phyloP scores from a whole-genome alignment of 1,139 yeast genomes.

The Pichia sp. region DNA sequence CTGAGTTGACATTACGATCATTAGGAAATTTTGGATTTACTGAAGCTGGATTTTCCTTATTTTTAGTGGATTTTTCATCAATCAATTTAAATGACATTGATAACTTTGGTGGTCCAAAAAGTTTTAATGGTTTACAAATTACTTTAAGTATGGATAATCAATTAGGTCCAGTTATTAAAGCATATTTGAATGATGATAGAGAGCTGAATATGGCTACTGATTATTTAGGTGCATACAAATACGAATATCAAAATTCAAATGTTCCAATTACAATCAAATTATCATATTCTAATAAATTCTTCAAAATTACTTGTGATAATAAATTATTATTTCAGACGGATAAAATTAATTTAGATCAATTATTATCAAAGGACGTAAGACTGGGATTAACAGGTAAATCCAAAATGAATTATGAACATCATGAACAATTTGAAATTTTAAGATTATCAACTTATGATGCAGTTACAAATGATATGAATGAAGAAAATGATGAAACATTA shows the following conservation, averaged over 20 bases:
- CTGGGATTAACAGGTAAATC: constrained; percentile 50
- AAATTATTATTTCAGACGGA: constrained; percentile 63
- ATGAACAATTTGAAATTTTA: constrained; percentile 56
- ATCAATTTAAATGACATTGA: constrained; percentile 11
- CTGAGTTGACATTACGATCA: constrained; percentile 57
- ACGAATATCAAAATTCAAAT: constrained; percentile 52
- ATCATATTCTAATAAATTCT: constrained; percentile 40
- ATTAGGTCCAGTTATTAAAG: constrained; percentile 45
- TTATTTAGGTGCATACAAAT: constrained; percentile 26
- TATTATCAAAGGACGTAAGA: constrained; percentile 30
- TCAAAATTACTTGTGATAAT: constrained; percentile 66
- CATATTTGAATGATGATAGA: constrained; percentile 52
- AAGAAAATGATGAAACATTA: constrained; percentile 20
- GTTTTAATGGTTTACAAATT: constrained; percentile 55
- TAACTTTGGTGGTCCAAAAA: constrained; percentile 44
- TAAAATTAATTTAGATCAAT: constrained; percentile 36
- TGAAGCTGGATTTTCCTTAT: constrained; percentile 46
- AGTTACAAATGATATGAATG: constrained; percentile 41
- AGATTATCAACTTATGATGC: constrained; percentile 48
- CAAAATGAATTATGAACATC: constrained; percentile 31
- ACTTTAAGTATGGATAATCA: constrained; percentile 22
- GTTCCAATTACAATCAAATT: constrained; percentile 65
- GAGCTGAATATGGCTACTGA: constrained; percentile 27
- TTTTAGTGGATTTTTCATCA: constrained; percentile 34
- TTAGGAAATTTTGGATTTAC: constrained; percentile 41